These are phyloP conservation scores for Ampelocalamus luodianensis DNA, from an alignment of 176 grass and related monocot genomes.

Conservation along the genomic window DNA sequence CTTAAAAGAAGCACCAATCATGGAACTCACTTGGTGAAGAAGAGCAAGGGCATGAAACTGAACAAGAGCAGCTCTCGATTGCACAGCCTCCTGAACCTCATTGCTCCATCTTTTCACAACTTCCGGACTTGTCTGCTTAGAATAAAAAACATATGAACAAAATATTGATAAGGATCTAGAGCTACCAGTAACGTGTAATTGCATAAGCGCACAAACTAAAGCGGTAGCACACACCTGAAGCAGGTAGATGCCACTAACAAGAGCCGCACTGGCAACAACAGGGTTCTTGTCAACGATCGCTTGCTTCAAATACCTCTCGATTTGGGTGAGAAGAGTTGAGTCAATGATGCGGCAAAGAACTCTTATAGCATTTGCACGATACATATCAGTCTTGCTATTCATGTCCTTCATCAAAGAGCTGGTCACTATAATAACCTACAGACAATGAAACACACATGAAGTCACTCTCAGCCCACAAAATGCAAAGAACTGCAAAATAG, in stretches of 20 bases:
- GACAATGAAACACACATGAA: conserved; percentile 6
- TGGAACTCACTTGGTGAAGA: conserved; percentile 82
- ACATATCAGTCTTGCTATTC: conserved; percentile 99
- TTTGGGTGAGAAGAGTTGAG: conserved; percentile 95
- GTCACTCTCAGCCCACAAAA: conserved; percentile 15
- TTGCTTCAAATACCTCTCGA: conserved; percentile 97
- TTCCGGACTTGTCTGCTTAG: conserved; percentile 79
- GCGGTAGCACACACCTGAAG: conserved; percentile 65
- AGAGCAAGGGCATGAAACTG: conserved; percentile 98
- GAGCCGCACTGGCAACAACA: conserved; percentile 93
- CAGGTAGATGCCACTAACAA: conserved; percentile 98
- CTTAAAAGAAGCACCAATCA: conserved; percentile 9
- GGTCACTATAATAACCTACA: conserved; percentile 97
- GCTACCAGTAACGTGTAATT: conserved; percentile 11
- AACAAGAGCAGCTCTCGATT: conserved; percentile 91
- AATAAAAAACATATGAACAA: conserved; percentile 42
- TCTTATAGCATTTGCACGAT: conserved; percentile 92
- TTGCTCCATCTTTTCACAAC: conserved; percentile 99
- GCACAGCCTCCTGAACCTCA: conserved; percentile 98
- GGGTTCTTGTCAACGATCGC: conserved; percentile 99
- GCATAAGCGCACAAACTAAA: conserved; percentile 28
- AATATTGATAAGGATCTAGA: not conserved
- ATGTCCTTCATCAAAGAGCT: conserved; percentile 99
- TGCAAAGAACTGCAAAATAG: not conserved
- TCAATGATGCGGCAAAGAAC: conserved; percentile 97